Percentiles rank a stretch among this genome's conserved stretches.
phyloP scores from a whole-genome alignment of 2,329 filamentous ascomycete species.

The Colletotrichum nymphaeae region DNA sequence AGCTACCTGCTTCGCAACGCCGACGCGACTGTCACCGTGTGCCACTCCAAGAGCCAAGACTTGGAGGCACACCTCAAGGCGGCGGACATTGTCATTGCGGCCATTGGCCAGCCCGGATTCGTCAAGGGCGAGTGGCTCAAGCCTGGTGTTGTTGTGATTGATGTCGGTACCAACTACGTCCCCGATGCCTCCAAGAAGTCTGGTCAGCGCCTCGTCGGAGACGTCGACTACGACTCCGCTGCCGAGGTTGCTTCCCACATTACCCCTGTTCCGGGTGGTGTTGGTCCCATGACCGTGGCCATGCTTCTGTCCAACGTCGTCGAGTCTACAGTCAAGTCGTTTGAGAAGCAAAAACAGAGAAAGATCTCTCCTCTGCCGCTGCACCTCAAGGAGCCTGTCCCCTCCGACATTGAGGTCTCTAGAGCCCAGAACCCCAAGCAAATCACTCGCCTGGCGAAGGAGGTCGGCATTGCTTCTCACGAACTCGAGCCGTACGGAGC shows the following conservation, averaged over 20 bases:
- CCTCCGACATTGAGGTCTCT: slow-evolving; percentile 96
- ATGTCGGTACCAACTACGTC: slow-evolving; percentile 97
- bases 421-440: slow-evolving; percentile 91
- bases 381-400: slow-evolving; percentile 82
- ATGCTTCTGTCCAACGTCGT: slow-evolving; percentile 98
- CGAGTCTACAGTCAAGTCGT: slow-evolving; percentile 83
- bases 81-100: slow-evolving; percentile 91
- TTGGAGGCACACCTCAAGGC: slow-evolving; percentile 80
- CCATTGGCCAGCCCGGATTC: slow-evolving; percentile 88
- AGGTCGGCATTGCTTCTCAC: slow-evolving; percentile 87
- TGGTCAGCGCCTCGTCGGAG: slow-evolving; percentile 90
- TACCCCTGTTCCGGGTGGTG: slow-evolving; percentile 95
- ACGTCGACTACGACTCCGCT: slow-evolving; percentile 92
- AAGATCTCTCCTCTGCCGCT: slow-evolving; percentile 86
- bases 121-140: slow-evolving; percentile 97
- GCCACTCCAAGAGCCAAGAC: slow-evolving; percentile 87
- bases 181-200: slow-evolving; percentile 91
- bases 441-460: slow-evolving; percentile 85
- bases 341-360: slow-evolving; percentile 84
- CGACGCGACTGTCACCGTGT: slow-evolving; percentile 95
- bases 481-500: slow-evolving; percentile 96
- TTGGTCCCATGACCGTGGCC: slow-evolving; percentile 98
- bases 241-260: slow-evolving; percentile 89
- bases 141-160: slow-evolving; percentile 93
- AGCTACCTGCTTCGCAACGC: slow-evolving; percentile 96